Evolutionary conservation across 768 basidiomycete species (phyloP).

Genomic region (Amanita subjunquillea): DNA sequence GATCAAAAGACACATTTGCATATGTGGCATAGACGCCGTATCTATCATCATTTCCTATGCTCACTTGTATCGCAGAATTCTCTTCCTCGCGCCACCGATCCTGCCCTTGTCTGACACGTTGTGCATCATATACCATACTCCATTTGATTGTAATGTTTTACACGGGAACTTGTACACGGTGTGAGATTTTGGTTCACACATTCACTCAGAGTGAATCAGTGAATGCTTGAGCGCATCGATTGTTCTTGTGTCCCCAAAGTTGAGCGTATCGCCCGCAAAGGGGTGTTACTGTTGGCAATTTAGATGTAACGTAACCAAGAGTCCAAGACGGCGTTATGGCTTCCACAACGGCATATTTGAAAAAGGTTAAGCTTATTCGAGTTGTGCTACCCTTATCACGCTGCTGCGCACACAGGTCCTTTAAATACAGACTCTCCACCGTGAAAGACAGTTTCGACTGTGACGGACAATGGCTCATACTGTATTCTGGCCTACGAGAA

Average conservation of each 20-base stretch:
- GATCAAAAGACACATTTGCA: slow-evolving; percentile 81
- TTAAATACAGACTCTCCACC: background rate
- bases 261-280: too few species aligned
- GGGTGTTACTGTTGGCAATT: too few species aligned
- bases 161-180: too few species aligned
- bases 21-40: slow-evolving; percentile 48
- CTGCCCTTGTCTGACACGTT: background rate
- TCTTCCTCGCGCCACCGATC: background rate
- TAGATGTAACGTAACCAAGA: too few species aligned
- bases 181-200: too few species aligned
- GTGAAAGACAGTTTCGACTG: background rate
- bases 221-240: too few species aligned
- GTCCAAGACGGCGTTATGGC: too few species aligned
- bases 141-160: slow-evolving; percentile 1
- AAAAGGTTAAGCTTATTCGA: too few species aligned
- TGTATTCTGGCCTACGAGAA: slow-evolving; percentile 23
- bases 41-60: slow-evolving; percentile 1
- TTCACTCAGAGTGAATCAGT: too few species aligned
- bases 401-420: background rate
- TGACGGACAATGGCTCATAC: slow-evolving; percentile 24
- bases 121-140: slow-evolving; percentile 2
- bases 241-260: too few species aligned
- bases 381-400: background rate
- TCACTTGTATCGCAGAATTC: slow-evolving; percentile 2
- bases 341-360: too few species aligned